Evolutionary conservation across 208 protist genomes (phyloP).

Genomic region (Spongospora subterranea): DNA sequence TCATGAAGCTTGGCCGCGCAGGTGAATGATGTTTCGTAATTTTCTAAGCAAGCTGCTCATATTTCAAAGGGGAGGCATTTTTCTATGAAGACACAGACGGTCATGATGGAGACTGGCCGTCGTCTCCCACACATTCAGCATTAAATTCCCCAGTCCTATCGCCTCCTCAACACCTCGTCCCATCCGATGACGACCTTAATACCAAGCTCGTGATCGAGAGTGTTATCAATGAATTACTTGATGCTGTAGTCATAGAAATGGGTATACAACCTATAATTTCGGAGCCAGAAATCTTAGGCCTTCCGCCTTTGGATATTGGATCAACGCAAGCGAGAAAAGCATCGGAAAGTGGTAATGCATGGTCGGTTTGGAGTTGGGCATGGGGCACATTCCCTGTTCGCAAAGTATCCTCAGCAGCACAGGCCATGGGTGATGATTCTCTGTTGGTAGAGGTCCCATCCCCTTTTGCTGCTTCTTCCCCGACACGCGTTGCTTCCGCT

Average conservation of each 20-base stretch:
- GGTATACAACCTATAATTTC: too few relatives aligned
- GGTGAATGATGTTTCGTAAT: background rate
- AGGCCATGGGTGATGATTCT: background rate
- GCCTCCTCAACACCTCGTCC: background rate
- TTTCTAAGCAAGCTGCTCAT: background rate
- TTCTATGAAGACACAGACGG: background rate
- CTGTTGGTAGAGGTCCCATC: background rate
- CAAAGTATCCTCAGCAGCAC: background rate
- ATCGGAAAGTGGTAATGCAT: background rate
- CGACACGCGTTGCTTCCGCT: background rate
- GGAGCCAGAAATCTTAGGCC: too few relatives aligned
- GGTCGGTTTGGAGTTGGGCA: constrained; percentile 7
- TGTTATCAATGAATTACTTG: background rate
- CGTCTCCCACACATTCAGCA: constrained; percentile 1
- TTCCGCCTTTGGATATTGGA: background rate
- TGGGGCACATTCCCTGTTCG: constrained; percentile 29
- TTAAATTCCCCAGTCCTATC: background rate
- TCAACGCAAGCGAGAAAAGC: background rate
- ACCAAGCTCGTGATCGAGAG: background rate
- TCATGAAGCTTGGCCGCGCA: constrained; percentile 89
- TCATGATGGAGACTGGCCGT: background rate
- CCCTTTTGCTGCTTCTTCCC: background rate
- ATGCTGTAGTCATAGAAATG: background rate
- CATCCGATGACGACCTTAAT: constrained; percentile 18
- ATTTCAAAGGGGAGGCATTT: constrained; percentile 9